These are phyloP conservation scores for Carex sylvatica DNA, from an alignment of 202 grass and related monocot species.

Conservation along the genomic window DNA sequence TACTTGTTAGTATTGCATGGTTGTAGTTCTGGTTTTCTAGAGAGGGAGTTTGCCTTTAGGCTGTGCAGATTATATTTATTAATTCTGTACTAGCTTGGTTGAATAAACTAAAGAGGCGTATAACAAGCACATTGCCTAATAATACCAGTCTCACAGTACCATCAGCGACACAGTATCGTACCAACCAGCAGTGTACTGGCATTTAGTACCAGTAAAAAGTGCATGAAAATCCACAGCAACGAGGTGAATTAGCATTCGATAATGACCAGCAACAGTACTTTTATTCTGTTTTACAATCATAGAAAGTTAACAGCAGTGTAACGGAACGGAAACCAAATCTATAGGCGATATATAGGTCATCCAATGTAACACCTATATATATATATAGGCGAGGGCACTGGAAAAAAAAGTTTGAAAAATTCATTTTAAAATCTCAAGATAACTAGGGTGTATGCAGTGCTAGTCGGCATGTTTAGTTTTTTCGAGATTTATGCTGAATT, in stretches of 20 bases:
- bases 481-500: not conserved
- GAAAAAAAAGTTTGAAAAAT: not conserved
- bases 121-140: not conserved
- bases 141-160: not conserved
- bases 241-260: not conserved
- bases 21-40: not conserved
- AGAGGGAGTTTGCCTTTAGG: not conserved
- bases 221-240: not conserved
- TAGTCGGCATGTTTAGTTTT: no score
- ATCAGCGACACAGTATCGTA: not conserved
- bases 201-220: not conserved
- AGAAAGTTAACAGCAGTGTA: not conserved
- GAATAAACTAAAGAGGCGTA: not conserved
- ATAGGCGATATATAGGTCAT: not conserved
- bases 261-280: not conserved
- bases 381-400: not conserved
- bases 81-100: constrained; percentile 3
- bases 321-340: not conserved
- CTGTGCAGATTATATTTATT: not conserved
- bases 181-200: not conserved
- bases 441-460: no score
- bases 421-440: not conserved
- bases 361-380: not conserved
- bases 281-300: not conserved
- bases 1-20: not conserved